Evolutionary conservation across 192 early-diverging fungal genomes (phyloP).

Genomic region (Linnemannia schmuckeri): DNA sequence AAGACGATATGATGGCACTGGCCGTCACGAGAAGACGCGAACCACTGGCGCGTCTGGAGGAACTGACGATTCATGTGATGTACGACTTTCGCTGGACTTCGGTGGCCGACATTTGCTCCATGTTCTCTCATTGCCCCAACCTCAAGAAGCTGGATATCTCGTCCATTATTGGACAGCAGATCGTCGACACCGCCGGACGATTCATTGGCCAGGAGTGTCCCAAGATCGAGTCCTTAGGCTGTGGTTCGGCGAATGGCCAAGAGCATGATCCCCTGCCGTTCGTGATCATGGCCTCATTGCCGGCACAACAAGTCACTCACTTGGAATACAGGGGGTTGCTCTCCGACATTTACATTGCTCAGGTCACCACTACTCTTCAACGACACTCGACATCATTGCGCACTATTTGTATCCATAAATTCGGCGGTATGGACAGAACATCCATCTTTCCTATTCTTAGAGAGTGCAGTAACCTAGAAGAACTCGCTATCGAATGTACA

Average conservation of each 20-base stretch:
- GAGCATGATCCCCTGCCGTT: background rate
- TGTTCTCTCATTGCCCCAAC: background rate
- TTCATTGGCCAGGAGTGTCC: background rate
- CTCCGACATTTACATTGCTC: background rate
- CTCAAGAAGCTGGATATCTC: background rate
- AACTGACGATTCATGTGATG: background rate
- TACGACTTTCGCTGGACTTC: background rate
- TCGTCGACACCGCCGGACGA: background rate
- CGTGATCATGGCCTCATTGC: background rate
- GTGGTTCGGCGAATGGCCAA: too few relatives aligned
- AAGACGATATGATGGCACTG: too few relatives aligned
- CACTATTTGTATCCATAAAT: background rate
- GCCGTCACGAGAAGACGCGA: background rate
- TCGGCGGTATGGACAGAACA: fast-evolving
- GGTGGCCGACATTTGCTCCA: background rate
- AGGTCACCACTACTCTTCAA: background rate
- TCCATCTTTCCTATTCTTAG: background rate
- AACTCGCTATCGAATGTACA: background rate
- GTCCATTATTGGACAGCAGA: background rate
- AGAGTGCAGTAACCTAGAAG: background rate
- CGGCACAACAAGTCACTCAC: background rate
- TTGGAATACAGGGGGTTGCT: background rate
- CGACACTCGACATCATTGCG: background rate
- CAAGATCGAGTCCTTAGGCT: background rate
- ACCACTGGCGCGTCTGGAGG: background rate